phyloP scores from a whole-genome alignment of 2,329 filamentous ascomycete species.

The Pezicula radicicola region DNA sequence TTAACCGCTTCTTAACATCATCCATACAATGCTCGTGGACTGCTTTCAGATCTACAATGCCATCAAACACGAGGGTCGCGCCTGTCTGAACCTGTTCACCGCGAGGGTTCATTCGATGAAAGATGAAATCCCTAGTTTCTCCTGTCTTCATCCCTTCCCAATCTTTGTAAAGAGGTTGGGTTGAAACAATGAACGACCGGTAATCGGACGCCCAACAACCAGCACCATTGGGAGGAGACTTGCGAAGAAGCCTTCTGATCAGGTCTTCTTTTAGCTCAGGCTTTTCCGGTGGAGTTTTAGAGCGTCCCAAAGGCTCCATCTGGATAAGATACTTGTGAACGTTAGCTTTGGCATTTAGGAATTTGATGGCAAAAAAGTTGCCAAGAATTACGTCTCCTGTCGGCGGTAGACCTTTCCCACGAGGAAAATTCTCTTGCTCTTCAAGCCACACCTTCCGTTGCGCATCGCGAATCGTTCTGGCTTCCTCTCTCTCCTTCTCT shows the following conservation, averaged over 20 bases:
- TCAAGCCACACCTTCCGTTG: background rate
- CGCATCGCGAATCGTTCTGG: background rate
- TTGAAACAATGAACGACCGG: constrained; percentile 1
- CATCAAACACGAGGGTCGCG: background rate
- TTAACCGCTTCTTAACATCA: too few relatives aligned
- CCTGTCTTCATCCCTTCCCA: background rate
- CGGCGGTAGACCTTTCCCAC: background rate
- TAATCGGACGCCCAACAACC: constrained; percentile 2
- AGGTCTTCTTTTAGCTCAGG: background rate
- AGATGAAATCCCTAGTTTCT: too few relatives aligned
- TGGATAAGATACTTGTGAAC: background rate
- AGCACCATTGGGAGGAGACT: background rate
- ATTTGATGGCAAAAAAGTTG: background rate
- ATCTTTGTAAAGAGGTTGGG: background rate
- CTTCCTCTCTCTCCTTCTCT: background rate
- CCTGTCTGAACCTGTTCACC: background rate
- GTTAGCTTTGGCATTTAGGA: background rate
- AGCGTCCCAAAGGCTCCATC: background rate
- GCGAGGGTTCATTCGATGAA: too few relatives aligned
- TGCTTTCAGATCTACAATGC: background rate
- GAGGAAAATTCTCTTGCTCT: background rate
- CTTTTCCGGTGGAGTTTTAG: background rate
- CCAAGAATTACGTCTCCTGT: background rate
- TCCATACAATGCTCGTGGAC: background rate
- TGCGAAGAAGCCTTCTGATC: background rate